Percentiles rank a stretch among this genome's conserved stretches.
phyloP scores from a whole-genome alignment of 495 filamentous ascomycete genomes.

The Rusavskia elegans region DNA sequence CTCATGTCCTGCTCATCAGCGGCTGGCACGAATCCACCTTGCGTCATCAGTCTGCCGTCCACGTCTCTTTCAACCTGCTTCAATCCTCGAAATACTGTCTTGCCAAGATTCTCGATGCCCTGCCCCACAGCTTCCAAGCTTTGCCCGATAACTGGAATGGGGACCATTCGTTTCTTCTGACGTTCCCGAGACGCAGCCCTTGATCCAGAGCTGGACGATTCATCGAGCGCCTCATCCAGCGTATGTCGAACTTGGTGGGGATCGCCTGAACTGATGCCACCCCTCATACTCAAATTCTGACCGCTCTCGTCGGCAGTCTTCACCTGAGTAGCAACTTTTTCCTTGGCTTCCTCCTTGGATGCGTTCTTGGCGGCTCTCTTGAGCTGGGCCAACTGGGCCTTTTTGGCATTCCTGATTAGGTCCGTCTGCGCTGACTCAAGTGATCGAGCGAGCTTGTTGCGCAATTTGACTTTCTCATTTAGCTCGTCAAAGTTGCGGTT shows the following conservation, averaged over 20 bases:
- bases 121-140: conserved; percentile 36
- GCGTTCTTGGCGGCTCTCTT: conserved; percentile 47
- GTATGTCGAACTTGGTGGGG: conserved; percentile 67
- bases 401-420: conserved; percentile 63
- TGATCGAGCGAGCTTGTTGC: conserved; percentile 51
- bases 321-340: conserved; percentile 27
- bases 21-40: conserved; percentile 29
- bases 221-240: conserved; percentile 47
- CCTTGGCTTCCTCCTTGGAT: conserved; percentile 35
- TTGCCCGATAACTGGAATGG: conserved; percentile 28
- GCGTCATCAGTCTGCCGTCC: conserved; percentile 34
- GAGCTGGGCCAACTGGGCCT: conserved; percentile 51
- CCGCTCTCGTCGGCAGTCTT: conserved; percentile 35
- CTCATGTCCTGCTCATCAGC: neutral
- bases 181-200: conserved; percentile 16
- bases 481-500: conserved; percentile 84
- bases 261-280: conserved; percentile 69
- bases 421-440: conserved; percentile 77
- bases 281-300: conserved; percentile 42
- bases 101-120: conserved; percentile 43
- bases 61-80: conserved; percentile 28
- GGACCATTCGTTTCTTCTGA: conserved; percentile 14
- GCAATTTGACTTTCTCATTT: conserved; percentile 66
- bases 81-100: conserved; percentile 34
- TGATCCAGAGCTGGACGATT: conserved; percentile 20